These are phyloP conservation scores for Leccinum subgranulosum DNA, from an alignment of 768 basidiomycete species.

Conservation along the genomic window DNA sequence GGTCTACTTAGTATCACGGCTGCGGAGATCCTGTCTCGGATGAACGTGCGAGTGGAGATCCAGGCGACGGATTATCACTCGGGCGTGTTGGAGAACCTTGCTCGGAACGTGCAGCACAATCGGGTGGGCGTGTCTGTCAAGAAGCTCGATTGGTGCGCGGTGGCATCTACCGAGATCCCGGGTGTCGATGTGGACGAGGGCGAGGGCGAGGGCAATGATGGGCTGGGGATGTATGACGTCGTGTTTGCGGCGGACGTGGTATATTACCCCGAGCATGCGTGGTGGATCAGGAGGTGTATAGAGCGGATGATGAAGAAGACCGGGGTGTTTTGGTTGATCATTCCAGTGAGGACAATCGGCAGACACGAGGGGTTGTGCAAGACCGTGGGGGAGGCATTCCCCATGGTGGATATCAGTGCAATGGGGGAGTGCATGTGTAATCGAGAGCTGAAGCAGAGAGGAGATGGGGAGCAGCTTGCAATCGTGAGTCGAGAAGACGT, in stretches of 20 bases:
- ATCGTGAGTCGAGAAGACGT: conserved; percentile 49
- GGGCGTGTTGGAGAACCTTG: conserved; percentile 68
- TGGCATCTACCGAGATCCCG: conserved; percentile 28
- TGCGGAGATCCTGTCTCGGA: conserved; percentile 43
- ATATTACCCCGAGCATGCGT: conserved; percentile 67
- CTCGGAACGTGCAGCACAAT: conserved; percentile 56
- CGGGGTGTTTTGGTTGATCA: conserved; percentile 71
- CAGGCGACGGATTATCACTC: conserved; percentile 79
- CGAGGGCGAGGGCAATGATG: background rate
- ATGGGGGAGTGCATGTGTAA: background rate
- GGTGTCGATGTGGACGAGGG: background rate
- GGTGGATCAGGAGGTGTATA: conserved; percentile 66
- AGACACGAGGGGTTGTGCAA: conserved; percentile 56
- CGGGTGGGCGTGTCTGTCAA: conserved; percentile 40
- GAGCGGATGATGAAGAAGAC: conserved; percentile 41
- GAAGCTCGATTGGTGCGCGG: conserved; percentile 63
- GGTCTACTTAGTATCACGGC: conserved; percentile 75
- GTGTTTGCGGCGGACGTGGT: conserved; percentile 80
- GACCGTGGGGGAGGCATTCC: conserved; percentile 58
- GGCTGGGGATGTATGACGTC: conserved; percentile 48
- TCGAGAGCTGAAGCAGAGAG: background rate
- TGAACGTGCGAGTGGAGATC: conserved; percentile 30
- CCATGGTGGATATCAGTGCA: conserved; percentile 3
- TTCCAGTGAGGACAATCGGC: conserved; percentile 63
- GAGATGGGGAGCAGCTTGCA: conserved; percentile 33